Evolutionary conservation across 1,284 basidiomycete species (phyloP), one percentile per base, ranked within the genome.

Genomic region (Rhodotorula mucilaginosa): DNA sequence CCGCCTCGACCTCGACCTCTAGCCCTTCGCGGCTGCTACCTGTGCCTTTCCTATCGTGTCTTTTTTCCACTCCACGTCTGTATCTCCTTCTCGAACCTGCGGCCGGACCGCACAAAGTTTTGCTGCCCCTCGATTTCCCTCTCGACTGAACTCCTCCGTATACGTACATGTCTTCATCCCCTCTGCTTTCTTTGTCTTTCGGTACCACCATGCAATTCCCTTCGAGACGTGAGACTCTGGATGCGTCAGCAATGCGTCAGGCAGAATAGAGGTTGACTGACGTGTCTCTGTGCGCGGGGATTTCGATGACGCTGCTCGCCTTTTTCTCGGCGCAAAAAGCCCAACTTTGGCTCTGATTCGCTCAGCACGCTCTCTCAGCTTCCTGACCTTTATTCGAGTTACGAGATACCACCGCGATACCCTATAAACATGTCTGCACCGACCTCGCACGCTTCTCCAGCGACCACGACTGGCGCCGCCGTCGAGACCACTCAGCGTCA

Each of bases 401-500:
- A 18, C n/a, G 1, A 54, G 34, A 34, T 44, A 51, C 21, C 13
- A 46, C 51, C 39, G 4, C 39, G 34, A 34, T 44, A 51, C 21
- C 13, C 23, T 34, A 51, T 39, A 21, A 10, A 4, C n/a, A 49
- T 49, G 31, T 44, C 48, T 19, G 64, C 47, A 2, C 49, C 61
- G 10, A 44, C 61, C 23, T n/a, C 48, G 47, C 61, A 34, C 61
- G 23, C 34, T 39, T n/a, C 61, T 29, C 44, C 63, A 29, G 16
- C 48, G 8, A 29, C 56, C 34, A 26, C 31, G 0, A 13, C 31
- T 19, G 49, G 23, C 49, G 39, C 49, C 34, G 61, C 61, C 5
- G 61, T 44, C 48, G 77, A 78, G 57, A 76, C 77, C 1, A 76
- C 74, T 7, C 73, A 75, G 59, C 70, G 73, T 56, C 47, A 48